phyloP scores from a whole-genome alignment of 192 early-diverging fungal genomes.

The Geranomyces michiganensis region DNA sequence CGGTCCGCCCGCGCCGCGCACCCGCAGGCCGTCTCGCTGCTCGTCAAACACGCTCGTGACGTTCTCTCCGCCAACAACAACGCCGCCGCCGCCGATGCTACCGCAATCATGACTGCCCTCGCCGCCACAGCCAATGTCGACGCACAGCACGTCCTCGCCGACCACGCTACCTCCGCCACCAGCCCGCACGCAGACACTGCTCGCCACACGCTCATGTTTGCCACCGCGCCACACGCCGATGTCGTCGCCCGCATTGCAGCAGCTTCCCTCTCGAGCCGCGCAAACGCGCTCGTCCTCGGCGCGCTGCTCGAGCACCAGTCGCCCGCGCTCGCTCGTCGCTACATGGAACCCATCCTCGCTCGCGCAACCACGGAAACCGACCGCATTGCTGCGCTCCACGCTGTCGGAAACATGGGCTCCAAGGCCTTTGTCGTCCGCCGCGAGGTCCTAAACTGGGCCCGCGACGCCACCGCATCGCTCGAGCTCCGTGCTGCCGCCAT shows the following conservation, averaged over 20 bases:
- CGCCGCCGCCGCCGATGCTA: neutral
- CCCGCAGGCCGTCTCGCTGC: neutral
- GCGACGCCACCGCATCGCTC: constrained; percentile 3
- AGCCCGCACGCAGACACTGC: neutral
- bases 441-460: neutral
- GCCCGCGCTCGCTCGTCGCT: constrained; percentile 10
- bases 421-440: constrained; percentile 12
- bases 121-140: constrained; percentile 9
- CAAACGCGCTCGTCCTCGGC: neutral
- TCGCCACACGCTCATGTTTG: constrained; percentile 9
- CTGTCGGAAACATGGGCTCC: constrained; percentile 16
- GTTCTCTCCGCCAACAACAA: neutral
- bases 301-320: constrained; percentile 15
- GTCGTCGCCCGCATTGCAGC: constrained; percentile 11
- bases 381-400: neutral
- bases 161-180: neutral
- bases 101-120: constrained; percentile 5
- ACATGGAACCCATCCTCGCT: constrained; percentile 8
- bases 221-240: neutral
- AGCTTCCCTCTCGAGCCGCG: neutral
- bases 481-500: constrained; percentile 13
- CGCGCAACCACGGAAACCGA: neutral
- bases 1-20: constrained; percentile 3
- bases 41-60: neutral
- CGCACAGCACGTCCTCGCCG: constrained; percentile 6